Conservation (phyloP, 352 stramenopile genomes). For the Phytophthora pisi region DNA sequence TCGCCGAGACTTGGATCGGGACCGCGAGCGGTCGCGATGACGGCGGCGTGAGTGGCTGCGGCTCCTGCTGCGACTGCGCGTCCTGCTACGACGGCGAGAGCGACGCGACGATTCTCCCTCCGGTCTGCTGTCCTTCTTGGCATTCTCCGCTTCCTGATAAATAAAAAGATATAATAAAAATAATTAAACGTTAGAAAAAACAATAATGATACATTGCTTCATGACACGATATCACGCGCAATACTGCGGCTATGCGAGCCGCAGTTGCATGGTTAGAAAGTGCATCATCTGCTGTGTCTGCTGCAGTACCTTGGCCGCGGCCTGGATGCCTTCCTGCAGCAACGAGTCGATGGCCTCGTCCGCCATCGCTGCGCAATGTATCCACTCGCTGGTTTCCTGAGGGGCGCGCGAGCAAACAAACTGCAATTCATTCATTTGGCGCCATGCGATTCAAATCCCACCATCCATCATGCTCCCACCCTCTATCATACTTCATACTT, state of each 20-base stretch:
- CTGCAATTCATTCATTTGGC: constrained; percentile 23
- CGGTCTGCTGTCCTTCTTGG: constrained; percentile 1
- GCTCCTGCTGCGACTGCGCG: constrained; percentile 24
- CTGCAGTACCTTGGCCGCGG: constrained; percentile 48
- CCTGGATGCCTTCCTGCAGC: constrained; percentile 75
- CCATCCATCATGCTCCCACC: background rate
- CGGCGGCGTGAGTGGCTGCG: constrained; percentile 38
- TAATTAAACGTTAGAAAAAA: constrained; percentile 7
- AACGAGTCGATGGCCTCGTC: constrained; percentile 86
- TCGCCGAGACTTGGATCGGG: constrained; percentile 45
- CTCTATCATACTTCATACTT: background rate
- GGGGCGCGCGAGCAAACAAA: constrained; percentile 21
- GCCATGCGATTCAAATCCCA: constrained; percentile 28
- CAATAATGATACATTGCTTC: constrained; percentile 9
- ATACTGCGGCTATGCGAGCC: background rate
- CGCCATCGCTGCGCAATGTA: constrained; percentile 43
- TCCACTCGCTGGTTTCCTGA: constrained; percentile 14
- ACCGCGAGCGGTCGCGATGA: constrained; percentile 46
- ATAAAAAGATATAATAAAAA: constrained; percentile 5
- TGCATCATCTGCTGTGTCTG: background rate
- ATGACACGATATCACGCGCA: constrained; percentile 5
- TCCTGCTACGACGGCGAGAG: constrained; percentile 29
- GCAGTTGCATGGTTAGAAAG: constrained; percentile 7
- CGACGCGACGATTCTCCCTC: constrained; percentile 22
- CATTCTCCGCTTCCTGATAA: constrained; percentile 30